phyloP scores from a whole-genome alignment of 2,329 filamentous ascomycete species.

The Curvularia sp. region DNA sequence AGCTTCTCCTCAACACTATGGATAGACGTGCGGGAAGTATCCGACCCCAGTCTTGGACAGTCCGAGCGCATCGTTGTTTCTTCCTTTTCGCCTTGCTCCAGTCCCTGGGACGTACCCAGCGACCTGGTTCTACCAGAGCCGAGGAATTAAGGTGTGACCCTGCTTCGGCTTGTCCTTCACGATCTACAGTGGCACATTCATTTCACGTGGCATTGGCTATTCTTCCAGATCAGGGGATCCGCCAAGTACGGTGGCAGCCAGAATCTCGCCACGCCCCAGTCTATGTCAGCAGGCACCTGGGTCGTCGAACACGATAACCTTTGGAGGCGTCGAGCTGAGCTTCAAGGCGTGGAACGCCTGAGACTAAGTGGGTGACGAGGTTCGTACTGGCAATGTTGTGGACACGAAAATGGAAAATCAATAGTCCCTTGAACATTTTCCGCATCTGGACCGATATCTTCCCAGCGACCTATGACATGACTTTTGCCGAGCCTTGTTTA shows the following conservation, averaged over 20 bases:
- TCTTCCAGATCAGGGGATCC: slow-evolving; percentile 11
- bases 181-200: slow-evolving; percentile 22
- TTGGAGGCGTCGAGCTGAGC: slow-evolving; percentile 12
- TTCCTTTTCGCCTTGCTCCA: background rate
- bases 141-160: slow-evolving; percentile 2
- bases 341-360: slow-evolving; percentile 32
- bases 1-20: background rate
- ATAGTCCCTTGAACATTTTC: slow-evolving; percentile 41
- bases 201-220: slow-evolving; percentile 34
- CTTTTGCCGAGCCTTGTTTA: slow-evolving; percentile 44
- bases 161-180: background rate
- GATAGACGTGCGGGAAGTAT: background rate
- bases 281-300: slow-evolving; percentile 24
- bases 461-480: slow-evolving; percentile 33
- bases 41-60: background rate
- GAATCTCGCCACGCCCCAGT: slow-evolving; percentile 18
- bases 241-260: slow-evolving; percentile 36
- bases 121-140: slow-evolving; percentile 17
- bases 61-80: background rate
- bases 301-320: slow-evolving; percentile 27
- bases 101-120: slow-evolving; percentile 27
- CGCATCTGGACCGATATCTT: slow-evolving; percentile 35
- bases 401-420: slow-evolving; percentile 36
- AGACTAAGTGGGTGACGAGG: slow-evolving; percentile 14
- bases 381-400: background rate